These are phyloP conservation scores for Auricularia heimuer DNA, from an alignment of 768 basidiomycete genomes.

Conservation along the genomic window DNA sequence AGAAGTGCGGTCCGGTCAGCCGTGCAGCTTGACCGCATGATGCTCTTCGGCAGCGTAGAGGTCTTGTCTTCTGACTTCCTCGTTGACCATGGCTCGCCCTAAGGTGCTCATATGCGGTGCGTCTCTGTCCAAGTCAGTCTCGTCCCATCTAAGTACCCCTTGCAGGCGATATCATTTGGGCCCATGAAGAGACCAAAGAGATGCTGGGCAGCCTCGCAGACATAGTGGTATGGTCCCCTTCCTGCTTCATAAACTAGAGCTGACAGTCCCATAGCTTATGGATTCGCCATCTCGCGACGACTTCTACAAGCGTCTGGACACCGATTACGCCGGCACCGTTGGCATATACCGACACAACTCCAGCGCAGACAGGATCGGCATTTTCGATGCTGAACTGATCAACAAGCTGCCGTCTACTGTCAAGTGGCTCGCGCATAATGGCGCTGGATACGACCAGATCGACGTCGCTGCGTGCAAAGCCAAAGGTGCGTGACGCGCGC, in stretches of 20 bases:
- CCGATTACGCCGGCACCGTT: conserved; percentile 58
- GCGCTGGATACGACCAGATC: conserved; percentile 87
- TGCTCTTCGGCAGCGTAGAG: neutral
- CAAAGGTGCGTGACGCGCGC: conserved; percentile 37
- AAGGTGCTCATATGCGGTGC: conserved; percentile 25
- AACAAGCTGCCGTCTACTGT: conserved; percentile 53
- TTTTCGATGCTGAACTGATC: conserved; percentile 75
- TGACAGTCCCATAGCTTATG: conserved; percentile 27
- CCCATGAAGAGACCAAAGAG: conserved; percentile 58
- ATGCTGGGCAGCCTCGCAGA: conserved; percentile 63
- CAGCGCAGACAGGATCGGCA: conserved; percentile 54
- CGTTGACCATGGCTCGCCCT: conserved; percentile 18
- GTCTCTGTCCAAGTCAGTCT: neutral
- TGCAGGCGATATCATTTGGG: conserved; percentile 68
- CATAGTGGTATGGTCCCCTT: conserved; percentile 50
- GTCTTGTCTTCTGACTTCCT: neutral
- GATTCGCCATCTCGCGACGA: conserved; percentile 55
- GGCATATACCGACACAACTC: conserved; percentile 75
- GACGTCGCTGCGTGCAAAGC: conserved; percentile 66
- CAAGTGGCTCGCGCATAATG: conserved; percentile 87
- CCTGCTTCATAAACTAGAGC: neutral
- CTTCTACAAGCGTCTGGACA: conserved; percentile 54
- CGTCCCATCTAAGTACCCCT: neutral
- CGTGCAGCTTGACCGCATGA: neutral
- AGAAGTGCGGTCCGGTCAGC: too few species aligned